A percentile compares a stretch with the other conserved stretches of the same genome.
Conservation (phyloP, 1,284 basidiomycete genomes). For the Cutaneotrichosporon spelunceum region DNA sequence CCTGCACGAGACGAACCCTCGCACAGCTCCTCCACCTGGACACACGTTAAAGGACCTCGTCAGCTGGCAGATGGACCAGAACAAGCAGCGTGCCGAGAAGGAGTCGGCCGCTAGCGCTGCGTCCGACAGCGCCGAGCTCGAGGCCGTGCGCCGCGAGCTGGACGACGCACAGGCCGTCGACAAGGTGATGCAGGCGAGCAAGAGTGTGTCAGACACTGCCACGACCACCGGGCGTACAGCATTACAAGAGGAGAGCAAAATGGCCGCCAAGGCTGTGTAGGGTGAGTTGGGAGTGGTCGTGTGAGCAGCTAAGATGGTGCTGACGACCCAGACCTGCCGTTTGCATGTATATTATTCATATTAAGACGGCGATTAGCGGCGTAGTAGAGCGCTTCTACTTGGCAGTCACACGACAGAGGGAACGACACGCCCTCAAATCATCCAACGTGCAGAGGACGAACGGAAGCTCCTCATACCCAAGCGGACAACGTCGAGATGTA, state of each 20-base stretch:
- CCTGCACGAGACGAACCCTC: constrained; percentile 77
- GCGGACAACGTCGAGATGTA: too few relatives aligned
- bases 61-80: constrained; percentile 63
- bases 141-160: constrained; percentile 43
- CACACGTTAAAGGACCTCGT: constrained; percentile 63
- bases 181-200: not conserved
- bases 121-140: constrained; percentile 37
- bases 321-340: not conserved
- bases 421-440: too few relatives aligned
- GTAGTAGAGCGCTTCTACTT: too few relatives aligned
- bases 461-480: too few relatives aligned
- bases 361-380: not conserved
- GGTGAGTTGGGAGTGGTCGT: not conserved
- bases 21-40: constrained; percentile 65
- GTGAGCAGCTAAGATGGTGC: not conserved
- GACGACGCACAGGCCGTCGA: constrained; percentile 21
- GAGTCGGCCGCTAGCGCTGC: constrained; percentile 23
- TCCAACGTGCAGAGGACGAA: too few relatives aligned
- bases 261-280: constrained; percentile 3
- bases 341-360: not conserved
- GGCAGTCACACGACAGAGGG: too few relatives aligned
- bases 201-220: not conserved
- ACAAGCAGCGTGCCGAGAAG: constrained; percentile 26
- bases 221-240: not conserved
- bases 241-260: constrained; percentile 1